phyloP scores from a whole-genome alignment of 1,284 basidiomycete genomes.

The Anthracocystis walkeri region DNA sequence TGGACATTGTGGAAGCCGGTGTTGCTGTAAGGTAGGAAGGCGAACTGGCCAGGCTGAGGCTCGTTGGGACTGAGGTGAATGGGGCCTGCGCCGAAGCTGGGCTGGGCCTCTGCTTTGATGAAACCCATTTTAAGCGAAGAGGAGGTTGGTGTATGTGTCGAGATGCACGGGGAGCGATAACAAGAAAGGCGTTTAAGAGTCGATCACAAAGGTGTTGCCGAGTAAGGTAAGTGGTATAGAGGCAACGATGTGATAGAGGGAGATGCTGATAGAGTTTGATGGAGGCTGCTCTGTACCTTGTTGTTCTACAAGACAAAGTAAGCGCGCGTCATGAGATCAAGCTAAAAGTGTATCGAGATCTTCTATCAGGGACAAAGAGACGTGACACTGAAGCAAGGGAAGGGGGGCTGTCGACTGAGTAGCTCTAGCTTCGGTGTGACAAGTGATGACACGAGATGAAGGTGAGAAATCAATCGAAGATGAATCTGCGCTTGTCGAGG shows the following conservation, averaged over 20 bases:
- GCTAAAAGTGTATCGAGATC: constrained; percentile 3
- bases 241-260: not conserved
- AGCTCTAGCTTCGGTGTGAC: not conserved
- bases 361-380: not conserved
- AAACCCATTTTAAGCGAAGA: constrained; percentile 34
- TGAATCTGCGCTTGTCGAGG: too few species aligned
- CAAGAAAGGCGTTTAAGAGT: not conserved
- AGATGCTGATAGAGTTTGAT: not conserved
- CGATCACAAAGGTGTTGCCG: not conserved
- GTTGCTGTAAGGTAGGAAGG: constrained; percentile 45
- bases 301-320: constrained; percentile 1
- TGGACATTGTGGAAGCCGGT: constrained; percentile 47
- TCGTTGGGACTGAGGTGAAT: constrained; percentile 37
- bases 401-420: not conserved
- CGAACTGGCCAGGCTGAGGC: constrained; percentile 44
- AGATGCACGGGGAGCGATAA: not conserved
- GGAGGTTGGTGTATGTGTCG: not conserved
- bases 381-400: not conserved
- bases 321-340: constrained; percentile 3
- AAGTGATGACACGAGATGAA: too few species aligned
- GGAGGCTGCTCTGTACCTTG: constrained; percentile 6
- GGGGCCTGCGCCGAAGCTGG: constrained; percentile 30
- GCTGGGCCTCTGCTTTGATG: constrained; percentile 48
- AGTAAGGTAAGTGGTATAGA: not conserved
- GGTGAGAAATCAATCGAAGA: too few species aligned